Conservation (phyloP, 805 yeast species). For the Metschnikowia chrysomelidarum region DNA sequence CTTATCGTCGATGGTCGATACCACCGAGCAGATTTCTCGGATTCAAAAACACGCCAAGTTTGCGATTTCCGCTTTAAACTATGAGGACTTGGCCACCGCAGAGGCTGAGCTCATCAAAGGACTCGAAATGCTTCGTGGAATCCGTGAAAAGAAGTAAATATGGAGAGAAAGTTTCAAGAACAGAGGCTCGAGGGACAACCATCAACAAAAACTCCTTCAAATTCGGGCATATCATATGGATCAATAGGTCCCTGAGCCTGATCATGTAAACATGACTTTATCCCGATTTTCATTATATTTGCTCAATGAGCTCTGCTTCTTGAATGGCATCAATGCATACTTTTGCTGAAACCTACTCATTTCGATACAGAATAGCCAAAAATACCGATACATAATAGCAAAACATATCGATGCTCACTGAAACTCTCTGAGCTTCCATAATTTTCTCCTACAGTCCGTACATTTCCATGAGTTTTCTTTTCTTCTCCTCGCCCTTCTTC, state of each 20-base stretch:
- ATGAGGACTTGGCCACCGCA: slow-evolving; percentile 72
- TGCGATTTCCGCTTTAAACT: slow-evolving; percentile 76
- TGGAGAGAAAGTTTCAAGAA: too few relatives aligned
- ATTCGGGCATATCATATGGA: background rate
- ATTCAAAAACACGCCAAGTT: slow-evolving; percentile 71
- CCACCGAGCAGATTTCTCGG: slow-evolving; percentile 53
- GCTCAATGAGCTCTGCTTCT: too few relatives aligned
- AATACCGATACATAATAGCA: too few relatives aligned
- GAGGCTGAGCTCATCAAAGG: slow-evolving; percentile 58
- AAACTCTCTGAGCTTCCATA: too few relatives aligned
- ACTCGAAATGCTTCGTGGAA: slow-evolving; percentile 37
- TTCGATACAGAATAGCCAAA: too few relatives aligned
- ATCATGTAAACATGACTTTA: too few relatives aligned
- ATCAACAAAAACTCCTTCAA: background rate
- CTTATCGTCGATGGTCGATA: slow-evolving; percentile 49
- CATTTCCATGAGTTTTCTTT: slow-evolving; percentile 12
- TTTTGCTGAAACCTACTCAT: too few relatives aligned
- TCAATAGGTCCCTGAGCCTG: too few relatives aligned
- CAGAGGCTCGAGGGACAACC: background rate
- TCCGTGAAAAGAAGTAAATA: slow-evolving; percentile 3
- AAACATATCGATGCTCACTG: too few relatives aligned
- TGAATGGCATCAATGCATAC: too few relatives aligned
- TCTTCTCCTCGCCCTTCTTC: slow-evolving; percentile 12
- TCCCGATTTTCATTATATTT: too few relatives aligned
- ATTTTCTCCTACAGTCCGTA: slow-evolving; percentile 16